Base-by-base conservation (phyloP, 257 asterid species). In the Phtheirospermum japonicum region DNA sequence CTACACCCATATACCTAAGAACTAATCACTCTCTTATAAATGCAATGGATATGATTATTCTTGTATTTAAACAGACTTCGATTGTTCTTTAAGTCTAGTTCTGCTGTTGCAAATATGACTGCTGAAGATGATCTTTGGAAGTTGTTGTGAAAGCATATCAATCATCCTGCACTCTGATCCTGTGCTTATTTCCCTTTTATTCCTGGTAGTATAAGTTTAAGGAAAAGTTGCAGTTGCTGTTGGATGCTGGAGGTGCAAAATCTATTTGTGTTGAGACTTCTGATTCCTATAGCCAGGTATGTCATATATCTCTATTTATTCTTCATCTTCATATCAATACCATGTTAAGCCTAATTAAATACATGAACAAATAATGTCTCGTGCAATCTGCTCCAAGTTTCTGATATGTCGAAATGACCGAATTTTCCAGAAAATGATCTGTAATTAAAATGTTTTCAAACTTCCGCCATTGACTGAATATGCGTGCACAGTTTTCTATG, bases 231-330 rank as follows among this genome's bases (percentile, higher is more conserved):
- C 83, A 64, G 73, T 49, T 79, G 65, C 73, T 93, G 36, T 75
- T 89, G 80, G 94, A 93, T 62, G 78, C 77, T n/a, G 82, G 85
- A n/a, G 89, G 99, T 67, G 96, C 85, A 64, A 74, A 75, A 65
- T 84, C 82, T 75, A 78, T 79, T 63, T 71, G 59, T 55, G 70
- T 68, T 16, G 89, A 85, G 78, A 70, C 49, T 70, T 72, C 65
- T 40, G 83, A 78, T 37, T 28, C 75, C 36, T 68, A 68, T 75
- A 76, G 80, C 80, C 88, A 84, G 73, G 91, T 80, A 63, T 17
- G 40, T 57, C 65, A n/a, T 58, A 23, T 53, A 45, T 50, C 20
- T 49, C 68, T 67, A n/a, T 36, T 49, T 60, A 40, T 59, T 36
- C 56, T 48, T 67, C 59, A 55, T 56, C 52, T 63, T 61, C 59